Percentiles rank a stretch among this genome's conserved stretches.
Evolutionary conservation across 345 rosid genomes (phyloP).

Genomic region (Heritiera fomes): DNA sequence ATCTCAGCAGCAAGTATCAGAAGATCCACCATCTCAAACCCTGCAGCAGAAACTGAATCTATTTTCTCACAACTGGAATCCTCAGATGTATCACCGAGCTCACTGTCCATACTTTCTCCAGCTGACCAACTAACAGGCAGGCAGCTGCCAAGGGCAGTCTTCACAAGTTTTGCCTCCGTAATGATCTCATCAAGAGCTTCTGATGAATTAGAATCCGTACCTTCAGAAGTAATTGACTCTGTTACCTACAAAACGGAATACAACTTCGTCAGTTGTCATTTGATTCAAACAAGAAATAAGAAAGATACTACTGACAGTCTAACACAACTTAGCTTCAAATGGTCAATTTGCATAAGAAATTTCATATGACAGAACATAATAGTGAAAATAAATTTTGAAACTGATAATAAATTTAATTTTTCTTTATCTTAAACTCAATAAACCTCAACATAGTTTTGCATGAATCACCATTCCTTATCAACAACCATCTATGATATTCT

Average conservation of each 20-base stretch:
- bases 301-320: neutral
- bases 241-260: constrained; percentile 49
- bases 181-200: constrained; percentile 58
- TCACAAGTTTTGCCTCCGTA: constrained; percentile 73
- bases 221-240: constrained; percentile 45
- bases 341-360: constrained; percentile 4
- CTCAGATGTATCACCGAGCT: constrained; percentile 16
- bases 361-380: constrained; percentile 6
- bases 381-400: neutral
- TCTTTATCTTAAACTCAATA: neutral
- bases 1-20: constrained; percentile 72
- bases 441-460: neutral
- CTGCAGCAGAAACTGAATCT: constrained; percentile 83
- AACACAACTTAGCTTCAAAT: neutral
- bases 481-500: neutral
- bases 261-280: neutral
- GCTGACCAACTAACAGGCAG: constrained; percentile 93
- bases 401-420: neutral
- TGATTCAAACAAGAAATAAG: constrained; percentile 9
- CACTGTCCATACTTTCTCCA: constrained; percentile 34
- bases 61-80: constrained; percentile 51
- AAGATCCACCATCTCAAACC: constrained; percentile 97
- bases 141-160: constrained; percentile 88
- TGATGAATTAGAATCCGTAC: constrained; percentile 27
- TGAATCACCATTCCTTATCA: neutral